These are phyloP conservation scores for Gleditsia sinensis DNA, from an alignment of 306 rosid genomes.

Conservation along the genomic window DNA sequence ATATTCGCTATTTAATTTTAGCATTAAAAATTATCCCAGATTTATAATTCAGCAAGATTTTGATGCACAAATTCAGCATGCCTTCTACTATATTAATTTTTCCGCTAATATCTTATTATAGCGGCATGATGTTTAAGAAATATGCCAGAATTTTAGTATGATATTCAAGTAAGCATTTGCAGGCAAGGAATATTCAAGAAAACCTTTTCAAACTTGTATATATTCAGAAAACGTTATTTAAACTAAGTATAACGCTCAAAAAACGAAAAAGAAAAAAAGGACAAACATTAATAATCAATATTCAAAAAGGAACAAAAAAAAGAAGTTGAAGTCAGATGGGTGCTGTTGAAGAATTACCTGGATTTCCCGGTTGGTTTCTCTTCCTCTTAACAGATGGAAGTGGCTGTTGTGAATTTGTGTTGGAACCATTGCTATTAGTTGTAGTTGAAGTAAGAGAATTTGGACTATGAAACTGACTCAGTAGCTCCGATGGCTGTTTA, in stretches of 20 bases:
- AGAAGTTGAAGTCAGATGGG: not conserved
- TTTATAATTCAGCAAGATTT: no score
- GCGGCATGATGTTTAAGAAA: no score
- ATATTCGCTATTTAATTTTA: no score
- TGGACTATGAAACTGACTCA: conserved; percentile 59
- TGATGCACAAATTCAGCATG: no score
- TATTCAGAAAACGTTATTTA: not conserved
- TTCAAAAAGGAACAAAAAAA: not conserved
- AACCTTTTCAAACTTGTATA: not conserved
- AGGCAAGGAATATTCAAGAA: not conserved
- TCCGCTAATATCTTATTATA: not conserved
- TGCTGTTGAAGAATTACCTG: conserved; percentile 55
- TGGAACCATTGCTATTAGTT: conserved; percentile 56
- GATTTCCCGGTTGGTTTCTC: conserved; percentile 89
- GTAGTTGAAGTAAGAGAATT: conserved; percentile 58
- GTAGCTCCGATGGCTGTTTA: conserved; percentile 46
- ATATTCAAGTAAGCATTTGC: not conserved
- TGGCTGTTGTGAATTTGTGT: no score
- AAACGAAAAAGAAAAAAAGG: not conserved
- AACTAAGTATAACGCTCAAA: not conserved
- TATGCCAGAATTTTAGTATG: no score
- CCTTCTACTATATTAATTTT: not conserved
- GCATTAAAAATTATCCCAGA: no score
- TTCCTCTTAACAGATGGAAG: conserved; percentile 66
- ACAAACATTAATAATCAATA: not conserved